phyloP scores from a whole-genome alignment of 1,139 yeast species.

The Scheffersomyces cryptocercus region DNA sequence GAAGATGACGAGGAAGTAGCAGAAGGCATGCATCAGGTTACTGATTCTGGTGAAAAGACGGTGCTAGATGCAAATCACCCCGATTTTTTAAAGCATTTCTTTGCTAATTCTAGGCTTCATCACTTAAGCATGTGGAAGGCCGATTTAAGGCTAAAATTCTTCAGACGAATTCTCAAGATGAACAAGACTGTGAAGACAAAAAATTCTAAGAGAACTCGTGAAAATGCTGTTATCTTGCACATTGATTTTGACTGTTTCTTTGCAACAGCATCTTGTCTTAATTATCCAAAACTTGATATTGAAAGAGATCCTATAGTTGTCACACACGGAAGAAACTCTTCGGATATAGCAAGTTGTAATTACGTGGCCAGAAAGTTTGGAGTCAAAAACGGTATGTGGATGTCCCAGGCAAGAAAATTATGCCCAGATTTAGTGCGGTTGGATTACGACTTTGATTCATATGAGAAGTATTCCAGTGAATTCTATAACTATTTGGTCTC shows the following conservation, averaged over 20 bases:
- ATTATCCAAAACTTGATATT: constrained; percentile 56
- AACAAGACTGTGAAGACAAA: constrained; percentile 6
- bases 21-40: neutral
- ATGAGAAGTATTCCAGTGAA: constrained; percentile 53
- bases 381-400: constrained; percentile 89
- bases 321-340: constrained; percentile 69
- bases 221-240: constrained; percentile 54
- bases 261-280: constrained; percentile 77
- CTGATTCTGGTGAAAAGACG: constrained; percentile 2
- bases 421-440: constrained; percentile 68
- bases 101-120: constrained; percentile 81
- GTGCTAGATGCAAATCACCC: constrained; percentile 72
- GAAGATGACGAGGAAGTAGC: constrained; percentile 1
- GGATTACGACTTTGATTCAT: constrained; percentile 74
- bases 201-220: neutral
- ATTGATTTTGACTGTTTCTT: constrained; percentile 94
- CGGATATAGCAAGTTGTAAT: constrained; percentile 91
- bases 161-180: constrained; percentile 37
- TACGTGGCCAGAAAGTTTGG: constrained; percentile 79
- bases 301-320: constrained; percentile 73
- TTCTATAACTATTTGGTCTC: constrained; percentile 57
- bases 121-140: constrained; percentile 88
- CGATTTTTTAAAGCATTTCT: constrained; percentile 67
- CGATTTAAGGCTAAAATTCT: constrained; percentile 63
- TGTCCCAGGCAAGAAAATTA: constrained; percentile 55